Base-by-base conservation (phyloP, 108 stramenopile genomes). In the Fragilaria radians region DNA sequence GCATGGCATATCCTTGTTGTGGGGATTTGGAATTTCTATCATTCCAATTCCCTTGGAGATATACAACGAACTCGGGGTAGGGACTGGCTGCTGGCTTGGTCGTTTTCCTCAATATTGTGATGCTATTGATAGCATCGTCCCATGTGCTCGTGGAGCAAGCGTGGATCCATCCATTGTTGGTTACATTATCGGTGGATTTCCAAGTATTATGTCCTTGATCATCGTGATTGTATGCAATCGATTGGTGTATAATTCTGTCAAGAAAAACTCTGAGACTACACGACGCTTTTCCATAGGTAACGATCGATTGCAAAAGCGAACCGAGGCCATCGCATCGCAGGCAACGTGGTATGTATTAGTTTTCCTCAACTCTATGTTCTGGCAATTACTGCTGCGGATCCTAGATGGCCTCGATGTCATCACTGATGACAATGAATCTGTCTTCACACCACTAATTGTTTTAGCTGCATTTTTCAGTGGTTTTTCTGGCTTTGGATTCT, bases 21-120 rank as follows among this genome's bases (percentile, higher is more conserved):
- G 61, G 57, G 78, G 63, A 1, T 19, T 67, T 3, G 56, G 60
- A 2, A 63, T 62, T 3, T 57, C 70, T 17, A 23, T 79, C 25
- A 46, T 57, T 0, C 32, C 48, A 32, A 7, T 64, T 14, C 23
- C 46, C 4, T 36, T 77, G 31, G 45, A 34, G 7, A 19, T 72
- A 14, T 59, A 61, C 49, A 64, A 69, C 57, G n/a, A 42, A 18
- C 36, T 42, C 14, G 36, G 36, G 14, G 11, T 42, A 14, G 36
- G 36, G 36, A 42, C 11, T 42, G 36, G 36, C 7, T 42, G 36
- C 36, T 42, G 36, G 36, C 7, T 42, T 11, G 11, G 14, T 42
- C 36, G 14, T 11, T 11, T 14, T 42, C 36, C 36, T 7, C 7
- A 11, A 7, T 7, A 42, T 42, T 42, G 36, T 42, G 36, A 14